These are phyloP conservation scores for Stenogyne calaminthoides DNA, from an alignment of 305 asterid genomes.

Conservation along the genomic window DNA sequence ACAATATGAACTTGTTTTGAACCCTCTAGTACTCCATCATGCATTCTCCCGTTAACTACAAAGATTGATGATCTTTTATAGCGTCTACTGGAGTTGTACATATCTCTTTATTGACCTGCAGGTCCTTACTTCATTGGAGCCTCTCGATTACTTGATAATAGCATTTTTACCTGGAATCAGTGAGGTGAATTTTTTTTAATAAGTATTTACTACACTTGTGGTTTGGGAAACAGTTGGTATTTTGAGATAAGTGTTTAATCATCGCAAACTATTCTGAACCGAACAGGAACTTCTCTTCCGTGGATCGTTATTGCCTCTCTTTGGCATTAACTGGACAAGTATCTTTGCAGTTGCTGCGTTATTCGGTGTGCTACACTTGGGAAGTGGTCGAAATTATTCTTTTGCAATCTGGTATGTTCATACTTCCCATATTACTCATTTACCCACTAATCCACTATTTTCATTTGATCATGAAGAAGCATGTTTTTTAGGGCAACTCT, in stretches of 20 bases:
- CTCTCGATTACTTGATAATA: conserved; percentile 72
- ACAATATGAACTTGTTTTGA: neutral
- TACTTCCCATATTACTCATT: neutral
- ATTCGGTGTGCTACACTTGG: conserved; percentile 81
- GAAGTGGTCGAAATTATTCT: conserved; percentile 88
- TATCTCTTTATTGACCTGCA: conserved; percentile 33
- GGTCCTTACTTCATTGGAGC: conserved; percentile 85
- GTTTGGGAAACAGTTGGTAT: neutral
- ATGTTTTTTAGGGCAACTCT: conserved; percentile 70
- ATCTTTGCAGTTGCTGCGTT: conserved; percentile 63
- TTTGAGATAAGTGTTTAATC: too few relatives aligned
- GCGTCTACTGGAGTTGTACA: neutral
- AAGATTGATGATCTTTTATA: neutral
- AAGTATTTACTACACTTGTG: neutral
- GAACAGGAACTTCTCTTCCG: conserved; percentile 86
- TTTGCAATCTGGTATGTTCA: conserved; percentile 73
- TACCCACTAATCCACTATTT: neutral
- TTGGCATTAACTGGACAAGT: conserved; percentile 58
- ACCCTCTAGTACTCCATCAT: neutral
- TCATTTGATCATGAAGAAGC: neutral
- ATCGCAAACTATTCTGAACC: neutral
- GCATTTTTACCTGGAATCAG: conserved; percentile 87
- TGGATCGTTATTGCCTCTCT: conserved; percentile 77
- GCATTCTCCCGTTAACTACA: neutral
- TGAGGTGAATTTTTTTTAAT: conserved; percentile 55